These are phyloP conservation scores for Ophidiomyces ophidiicola DNA, from an alignment of 2,329 filamentous ascomycete genomes.

Conservation along the genomic window DNA sequence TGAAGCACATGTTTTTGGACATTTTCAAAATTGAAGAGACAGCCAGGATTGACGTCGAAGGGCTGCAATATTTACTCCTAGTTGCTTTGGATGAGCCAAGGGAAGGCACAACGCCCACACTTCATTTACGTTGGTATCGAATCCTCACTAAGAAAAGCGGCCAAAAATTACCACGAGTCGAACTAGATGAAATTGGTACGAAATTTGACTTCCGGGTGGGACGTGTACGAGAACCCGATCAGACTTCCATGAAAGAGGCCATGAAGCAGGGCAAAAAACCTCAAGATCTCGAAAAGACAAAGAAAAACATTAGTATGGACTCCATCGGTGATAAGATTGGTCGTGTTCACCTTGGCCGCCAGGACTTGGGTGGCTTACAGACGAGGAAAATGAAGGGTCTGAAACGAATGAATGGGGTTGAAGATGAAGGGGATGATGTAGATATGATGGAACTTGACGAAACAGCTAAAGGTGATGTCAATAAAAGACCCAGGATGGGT, in stretches of 20 bases:
- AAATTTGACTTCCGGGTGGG: slow-evolving; percentile 85
- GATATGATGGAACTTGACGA: slow-evolving; percentile 39
- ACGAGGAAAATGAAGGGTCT: slow-evolving; percentile 99
- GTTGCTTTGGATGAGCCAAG: slow-evolving; percentile 59
- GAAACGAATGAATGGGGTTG: slow-evolving; percentile 63
- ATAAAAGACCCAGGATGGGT: slow-evolving; percentile 22
- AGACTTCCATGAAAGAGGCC: slow-evolving; percentile 72
- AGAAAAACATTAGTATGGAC: slow-evolving; percentile 95
- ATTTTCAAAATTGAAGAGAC: slow-evolving; percentile 76
- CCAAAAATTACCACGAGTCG: slow-evolving; percentile 75
- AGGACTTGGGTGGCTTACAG: slow-evolving; percentile 77
- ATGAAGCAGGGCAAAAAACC: slow-evolving; percentile 68
- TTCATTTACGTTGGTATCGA: slow-evolving; percentile 67
- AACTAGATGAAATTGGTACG: slow-evolving; percentile 90
- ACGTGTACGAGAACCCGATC: slow-evolving; percentile 65
- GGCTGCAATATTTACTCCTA: slow-evolving; percentile 79
- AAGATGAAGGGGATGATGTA: slow-evolving; percentile 41
- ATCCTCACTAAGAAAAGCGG: slow-evolving; percentile 77
- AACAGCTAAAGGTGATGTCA: slow-evolving; percentile 25
- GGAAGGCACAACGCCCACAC: slow-evolving; percentile 30
- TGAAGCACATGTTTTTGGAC: slow-evolving; percentile 79
- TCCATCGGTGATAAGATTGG: slow-evolving; percentile 93
- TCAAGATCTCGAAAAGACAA: slow-evolving; percentile 47
- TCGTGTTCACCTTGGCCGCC: slow-evolving; percentile 77
- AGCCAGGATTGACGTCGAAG: slow-evolving; percentile 83